These are phyloP conservation scores for Helianthus tuberosus DNA, from an alignment of 129 eudicot species.

Conservation along the genomic window DNA sequence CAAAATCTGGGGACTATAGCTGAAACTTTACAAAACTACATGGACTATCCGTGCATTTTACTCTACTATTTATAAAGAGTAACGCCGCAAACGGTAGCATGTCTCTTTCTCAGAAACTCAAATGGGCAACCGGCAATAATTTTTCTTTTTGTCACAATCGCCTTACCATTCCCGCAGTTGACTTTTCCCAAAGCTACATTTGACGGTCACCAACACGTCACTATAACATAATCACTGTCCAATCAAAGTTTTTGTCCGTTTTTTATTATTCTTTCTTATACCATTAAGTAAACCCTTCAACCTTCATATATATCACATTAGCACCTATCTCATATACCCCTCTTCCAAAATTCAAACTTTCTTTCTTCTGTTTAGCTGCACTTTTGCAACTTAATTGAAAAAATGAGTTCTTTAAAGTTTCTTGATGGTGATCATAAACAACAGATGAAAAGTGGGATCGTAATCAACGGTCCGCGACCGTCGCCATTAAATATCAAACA, in stretches of 20 bases:
- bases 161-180: constrained; percentile 28
- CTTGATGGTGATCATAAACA: constrained; percentile 21
- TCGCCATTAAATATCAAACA: constrained; percentile 50
- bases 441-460: constrained; percentile 13
- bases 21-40: too few species aligned
- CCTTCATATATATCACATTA: constrained; percentile 1
- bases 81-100: not conserved
- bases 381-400: not conserved
- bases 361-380: not conserved
- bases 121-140: not conserved
- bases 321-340: not conserved
- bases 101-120: constrained; percentile 30
- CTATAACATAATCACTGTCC: constrained; percentile 16
- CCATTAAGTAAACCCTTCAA: too few species aligned
- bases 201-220: constrained; percentile 25
- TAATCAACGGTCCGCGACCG: constrained; percentile 56
- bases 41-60: too few species aligned
- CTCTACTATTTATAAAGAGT: too few species aligned
- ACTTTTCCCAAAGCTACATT: constrained; percentile 28
- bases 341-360: not conserved
- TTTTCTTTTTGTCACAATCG: constrained; percentile 12
- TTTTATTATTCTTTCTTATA: not conserved
- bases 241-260: not conserved
- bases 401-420: constrained; percentile 32
- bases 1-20: too few species aligned